Base-by-base conservation (phyloP, 2,329 filamentous ascomycete genomes). In the Apiospora phragmitis region DNA sequence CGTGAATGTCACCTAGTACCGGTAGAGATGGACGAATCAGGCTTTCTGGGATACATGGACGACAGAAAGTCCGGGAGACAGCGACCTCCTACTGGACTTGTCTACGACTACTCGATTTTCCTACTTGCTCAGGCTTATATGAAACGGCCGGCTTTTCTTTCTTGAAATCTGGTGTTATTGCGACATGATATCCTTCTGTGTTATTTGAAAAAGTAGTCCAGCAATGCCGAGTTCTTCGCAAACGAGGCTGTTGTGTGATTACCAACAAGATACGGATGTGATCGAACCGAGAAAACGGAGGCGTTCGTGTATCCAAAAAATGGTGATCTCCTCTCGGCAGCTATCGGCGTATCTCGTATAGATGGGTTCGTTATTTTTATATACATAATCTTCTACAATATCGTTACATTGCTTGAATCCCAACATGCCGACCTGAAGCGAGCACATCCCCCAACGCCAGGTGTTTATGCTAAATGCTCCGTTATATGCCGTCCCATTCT, bases 161-260 rank as follows among this genome's bases (percentile, higher is more conserved):
- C 29, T 62, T 38, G 18, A 62, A 11, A 38, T 62, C 11, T 38
- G 55, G 18, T 62, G 55, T 62, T 62, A 62, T 62, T 62, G 55
- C 55, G 55, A 62, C 55, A 62, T 62, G 55, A 62, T 62, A 62
- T 62, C 55, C 55, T 62, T 62, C 32, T 62, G 47, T 26, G 55
- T 38, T 62, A 62, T 38, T 62, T 38, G 29, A 62, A 62, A 62
- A 62, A 62, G 6, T 62, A 38, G 32, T 38, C 9, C 32, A 38
- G 32, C 55, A 62, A 62, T 62, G 18, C 55, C 55, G 51, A 59
- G 7, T 59, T 7, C 51, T 59, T 59, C 55, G 32, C 55, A 62
- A 62, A 62, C 32, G 32, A 62, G 32, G 32, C 18, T n/a, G 42
- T 7, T 9, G 21, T 38, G 9, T 62, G 32, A 38, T 62, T 9